These are phyloP conservation scores for Neonectria sp. DNA, from an alignment of 2,329 filamentous ascomycete species.

Conservation along the genomic window DNA sequence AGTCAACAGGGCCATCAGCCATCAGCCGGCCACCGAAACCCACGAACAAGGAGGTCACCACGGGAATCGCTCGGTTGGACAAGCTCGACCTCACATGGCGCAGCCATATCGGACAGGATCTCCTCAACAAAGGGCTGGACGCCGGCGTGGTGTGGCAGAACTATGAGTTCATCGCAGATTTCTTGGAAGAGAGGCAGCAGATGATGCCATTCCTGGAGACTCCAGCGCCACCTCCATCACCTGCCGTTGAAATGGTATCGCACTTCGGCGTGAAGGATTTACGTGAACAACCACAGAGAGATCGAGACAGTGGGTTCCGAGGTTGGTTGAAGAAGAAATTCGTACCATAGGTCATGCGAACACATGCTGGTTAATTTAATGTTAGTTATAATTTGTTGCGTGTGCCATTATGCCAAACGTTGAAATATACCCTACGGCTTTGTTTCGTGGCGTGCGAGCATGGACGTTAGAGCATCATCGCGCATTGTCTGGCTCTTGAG, in stretches of 20 bases:
- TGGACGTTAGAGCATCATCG: background rate
- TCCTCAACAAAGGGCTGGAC: too few species aligned
- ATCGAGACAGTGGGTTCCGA: background rate
- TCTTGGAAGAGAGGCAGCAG: background rate
- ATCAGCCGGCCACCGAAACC: too few species aligned
- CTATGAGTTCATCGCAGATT: background rate
- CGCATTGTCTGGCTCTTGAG: slow-evolving; percentile 12
- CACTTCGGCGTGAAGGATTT: too few species aligned
- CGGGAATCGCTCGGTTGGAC: too few species aligned
- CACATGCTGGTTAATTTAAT: too few species aligned
- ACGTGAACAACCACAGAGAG: background rate
- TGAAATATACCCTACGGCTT: background rate
- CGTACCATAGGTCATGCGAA: background rate
- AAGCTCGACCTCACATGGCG: too few species aligned
- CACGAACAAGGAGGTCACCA: too few species aligned
- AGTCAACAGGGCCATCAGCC: too few species aligned
- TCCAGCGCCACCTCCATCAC: background rate
- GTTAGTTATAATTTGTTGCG: background rate
- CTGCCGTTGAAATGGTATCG: background rate
- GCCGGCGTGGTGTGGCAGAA: too few species aligned
- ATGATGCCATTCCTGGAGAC: background rate
- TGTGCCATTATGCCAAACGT: too few species aligned
- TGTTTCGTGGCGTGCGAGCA: too few species aligned
- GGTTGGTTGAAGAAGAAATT: background rate
- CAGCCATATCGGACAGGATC: too few species aligned